phyloP scores from a whole-genome alignment of 768 basidiomycete species.

The Asterophora lycoperdoides region DNA sequence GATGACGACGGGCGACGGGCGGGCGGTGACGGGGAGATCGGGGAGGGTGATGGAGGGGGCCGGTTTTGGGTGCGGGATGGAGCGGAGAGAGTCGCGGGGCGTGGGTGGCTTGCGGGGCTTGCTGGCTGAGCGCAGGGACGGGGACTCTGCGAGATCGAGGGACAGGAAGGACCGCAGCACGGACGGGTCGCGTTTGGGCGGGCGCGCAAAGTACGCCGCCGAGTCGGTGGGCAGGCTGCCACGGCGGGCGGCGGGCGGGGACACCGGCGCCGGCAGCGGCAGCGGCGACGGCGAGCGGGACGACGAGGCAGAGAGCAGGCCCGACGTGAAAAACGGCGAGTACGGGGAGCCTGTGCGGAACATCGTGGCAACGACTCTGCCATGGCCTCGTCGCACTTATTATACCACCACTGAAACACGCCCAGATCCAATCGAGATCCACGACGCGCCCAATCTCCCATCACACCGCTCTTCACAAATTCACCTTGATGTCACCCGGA shows the following conservation, averaged over 20 bases:
- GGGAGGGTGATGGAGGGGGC: constrained; percentile 52
- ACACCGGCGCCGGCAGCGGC: constrained; percentile 12
- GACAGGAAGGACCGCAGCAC: constrained; percentile 61
- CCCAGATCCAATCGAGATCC: constrained; percentile 9
- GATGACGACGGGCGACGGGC: constrained; percentile 14
- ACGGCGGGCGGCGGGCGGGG: constrained; percentile 23
- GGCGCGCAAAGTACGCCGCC: too few relatives aligned
- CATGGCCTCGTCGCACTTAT: too few relatives aligned
- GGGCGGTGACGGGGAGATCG: constrained; percentile 21
- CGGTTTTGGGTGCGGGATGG: constrained; percentile 58
- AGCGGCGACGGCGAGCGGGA: too few relatives aligned
- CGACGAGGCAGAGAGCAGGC: constrained; percentile 39
- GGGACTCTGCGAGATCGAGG: constrained; percentile 60
- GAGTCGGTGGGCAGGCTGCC: constrained; percentile 35
- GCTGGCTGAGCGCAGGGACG: constrained; percentile 38
- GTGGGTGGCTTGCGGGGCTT: too few relatives aligned
- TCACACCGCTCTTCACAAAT: too few relatives aligned
- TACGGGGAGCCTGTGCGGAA: constrained; percentile 46
- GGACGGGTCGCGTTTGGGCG: constrained; percentile 33
- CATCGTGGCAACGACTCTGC: constrained; percentile 19
- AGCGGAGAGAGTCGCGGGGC: constrained; percentile 38
- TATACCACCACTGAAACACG: background rate
- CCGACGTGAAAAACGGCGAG: constrained; percentile 63
- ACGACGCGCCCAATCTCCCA: too few relatives aligned
- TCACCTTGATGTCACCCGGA: too few relatives aligned